Conservation (phyloP, 2,329 filamentous ascomycete genomes). For the Albophoma yamanashiensis region DNA sequence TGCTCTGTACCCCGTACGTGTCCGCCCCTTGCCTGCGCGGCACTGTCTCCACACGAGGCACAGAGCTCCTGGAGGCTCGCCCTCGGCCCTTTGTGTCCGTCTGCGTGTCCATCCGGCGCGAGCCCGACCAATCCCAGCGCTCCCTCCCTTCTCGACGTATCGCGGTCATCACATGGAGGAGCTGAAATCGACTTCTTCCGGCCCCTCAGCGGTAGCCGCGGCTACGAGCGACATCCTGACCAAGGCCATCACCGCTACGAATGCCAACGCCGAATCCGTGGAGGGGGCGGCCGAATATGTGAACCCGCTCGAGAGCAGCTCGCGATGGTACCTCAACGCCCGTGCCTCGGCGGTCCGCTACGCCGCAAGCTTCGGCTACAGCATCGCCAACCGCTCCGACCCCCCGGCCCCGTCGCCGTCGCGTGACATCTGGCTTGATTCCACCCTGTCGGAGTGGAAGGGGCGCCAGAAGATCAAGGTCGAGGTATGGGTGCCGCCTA, state of each 20-base stretch:
- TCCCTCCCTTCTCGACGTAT: not conserved
- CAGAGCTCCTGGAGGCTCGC: not conserved
- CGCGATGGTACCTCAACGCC: slow-evolving; percentile 31
- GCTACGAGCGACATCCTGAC: slow-evolving; percentile 1
- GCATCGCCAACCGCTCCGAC: slow-evolving; percentile 28
- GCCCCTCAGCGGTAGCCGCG: not conserved
- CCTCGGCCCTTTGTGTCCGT: not conserved
- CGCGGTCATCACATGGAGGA: slow-evolving; percentile 3
- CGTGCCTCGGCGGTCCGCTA: slow-evolving; percentile 32
- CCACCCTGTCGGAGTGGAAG: slow-evolving; percentile 25
- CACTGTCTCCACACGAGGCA: not conserved
- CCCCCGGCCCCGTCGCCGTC: slow-evolving; percentile 27
- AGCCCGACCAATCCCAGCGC: not conserved
- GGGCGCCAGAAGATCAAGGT: slow-evolving; percentile 30
- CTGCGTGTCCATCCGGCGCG: not conserved
- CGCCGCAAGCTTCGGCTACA: slow-evolving; percentile 31
- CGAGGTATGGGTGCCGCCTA: slow-evolving; percentile 34
- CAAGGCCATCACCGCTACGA: slow-evolving; percentile 13
- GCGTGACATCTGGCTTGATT: slow-evolving; percentile 29
- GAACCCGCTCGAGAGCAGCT: slow-evolving; percentile 31
- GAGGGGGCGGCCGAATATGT: slow-evolving; percentile 26
- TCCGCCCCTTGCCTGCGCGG: not conserved
- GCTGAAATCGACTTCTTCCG: slow-evolving; percentile 4
- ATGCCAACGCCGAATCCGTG: slow-evolving; percentile 17
- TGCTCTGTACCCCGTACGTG: not conserved